Conservation (phyloP, 1,284 basidiomycete genomes). For the Leucoagaricus sp. region DNA sequence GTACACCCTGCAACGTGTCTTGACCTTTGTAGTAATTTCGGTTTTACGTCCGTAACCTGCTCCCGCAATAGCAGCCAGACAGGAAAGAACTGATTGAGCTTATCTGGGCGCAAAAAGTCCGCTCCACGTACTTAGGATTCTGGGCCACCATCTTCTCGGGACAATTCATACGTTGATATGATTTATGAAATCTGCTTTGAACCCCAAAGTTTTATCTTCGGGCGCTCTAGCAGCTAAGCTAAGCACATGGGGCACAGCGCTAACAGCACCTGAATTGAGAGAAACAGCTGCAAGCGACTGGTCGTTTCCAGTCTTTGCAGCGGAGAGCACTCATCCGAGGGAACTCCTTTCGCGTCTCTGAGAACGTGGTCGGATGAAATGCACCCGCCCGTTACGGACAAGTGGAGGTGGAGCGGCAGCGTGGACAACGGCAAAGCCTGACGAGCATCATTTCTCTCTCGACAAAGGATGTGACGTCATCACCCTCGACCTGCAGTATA, state of each 20-base stretch:
- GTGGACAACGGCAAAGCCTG: constrained; percentile 4
- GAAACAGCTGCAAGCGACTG: neutral
- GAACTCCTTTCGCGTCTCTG: neutral
- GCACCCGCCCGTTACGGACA: neutral
- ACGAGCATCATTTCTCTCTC: constrained; percentile 3
- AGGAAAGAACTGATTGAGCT: neutral
- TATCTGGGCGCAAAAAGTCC: neutral
- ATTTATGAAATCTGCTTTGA: neutral
- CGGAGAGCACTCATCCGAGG: neutral
- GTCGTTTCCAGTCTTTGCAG: neutral
- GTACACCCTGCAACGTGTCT: neutral
- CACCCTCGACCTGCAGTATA: neutral
- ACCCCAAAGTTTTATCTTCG: neutral
- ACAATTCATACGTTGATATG: neutral
- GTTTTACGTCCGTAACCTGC: neutral
- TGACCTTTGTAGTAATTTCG: neutral
- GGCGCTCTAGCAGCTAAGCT: neutral
- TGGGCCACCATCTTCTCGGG: neutral
- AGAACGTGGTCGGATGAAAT: neutral
- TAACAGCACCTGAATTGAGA: neutral
- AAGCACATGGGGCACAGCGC: neutral
- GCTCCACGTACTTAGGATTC: neutral
- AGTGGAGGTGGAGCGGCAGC: constrained; percentile 5
- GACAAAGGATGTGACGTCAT: constrained; percentile 7
- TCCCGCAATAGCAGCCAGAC: too few species aligned